Evolutionary conservation across 306 rosid genomes (phyloP).

Genomic region (Cucumis hystrix): DNA sequence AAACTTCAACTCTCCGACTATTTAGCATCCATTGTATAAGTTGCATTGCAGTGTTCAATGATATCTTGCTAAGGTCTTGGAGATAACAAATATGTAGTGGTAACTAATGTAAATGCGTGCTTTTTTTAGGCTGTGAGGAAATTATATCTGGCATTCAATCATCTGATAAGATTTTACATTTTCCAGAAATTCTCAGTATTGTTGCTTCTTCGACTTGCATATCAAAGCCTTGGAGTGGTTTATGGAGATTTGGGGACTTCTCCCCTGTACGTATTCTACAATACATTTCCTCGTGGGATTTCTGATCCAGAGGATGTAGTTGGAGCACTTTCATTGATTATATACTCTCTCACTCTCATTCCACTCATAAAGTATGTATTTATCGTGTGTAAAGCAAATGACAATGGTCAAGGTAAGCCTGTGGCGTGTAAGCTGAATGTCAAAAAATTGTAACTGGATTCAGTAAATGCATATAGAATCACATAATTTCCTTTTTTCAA

Average conservation of each 20-base stretch:
- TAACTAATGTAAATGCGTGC: not conserved
- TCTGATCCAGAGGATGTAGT: conserved; percentile 67
- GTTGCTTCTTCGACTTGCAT: conserved; percentile 84
- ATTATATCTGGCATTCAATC: not conserved
- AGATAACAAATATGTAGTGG: not conserved
- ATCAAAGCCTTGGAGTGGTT: conserved; percentile 96
- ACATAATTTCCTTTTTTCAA: not conserved
- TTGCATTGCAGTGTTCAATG: not conserved
- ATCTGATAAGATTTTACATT: conserved; percentile 23
- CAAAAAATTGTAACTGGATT: conserved; percentile 5
- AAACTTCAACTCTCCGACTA: not conserved
- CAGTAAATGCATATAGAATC: not conserved
- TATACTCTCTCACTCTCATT: conserved; percentile 89
- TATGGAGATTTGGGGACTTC: conserved; percentile 98
- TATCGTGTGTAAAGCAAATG: conserved; percentile 82
- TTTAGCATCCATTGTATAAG: not conserved
- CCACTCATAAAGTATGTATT: conserved; percentile 90
- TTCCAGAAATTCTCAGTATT: conserved; percentile 69
- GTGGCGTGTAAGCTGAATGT: not conserved
- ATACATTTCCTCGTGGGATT: conserved; percentile 68
- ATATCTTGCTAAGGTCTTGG: not conserved
- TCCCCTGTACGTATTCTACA: conserved; percentile 90
- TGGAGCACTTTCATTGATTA: conserved; percentile 93
- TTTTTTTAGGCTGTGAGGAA: not conserved
- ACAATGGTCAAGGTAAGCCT: conserved; percentile 92